Percentiles rank a stretch among this genome's conserved stretches.
phyloP scores from a whole-genome alignment of 306 rosid species.

The Prunus persica region DNA sequence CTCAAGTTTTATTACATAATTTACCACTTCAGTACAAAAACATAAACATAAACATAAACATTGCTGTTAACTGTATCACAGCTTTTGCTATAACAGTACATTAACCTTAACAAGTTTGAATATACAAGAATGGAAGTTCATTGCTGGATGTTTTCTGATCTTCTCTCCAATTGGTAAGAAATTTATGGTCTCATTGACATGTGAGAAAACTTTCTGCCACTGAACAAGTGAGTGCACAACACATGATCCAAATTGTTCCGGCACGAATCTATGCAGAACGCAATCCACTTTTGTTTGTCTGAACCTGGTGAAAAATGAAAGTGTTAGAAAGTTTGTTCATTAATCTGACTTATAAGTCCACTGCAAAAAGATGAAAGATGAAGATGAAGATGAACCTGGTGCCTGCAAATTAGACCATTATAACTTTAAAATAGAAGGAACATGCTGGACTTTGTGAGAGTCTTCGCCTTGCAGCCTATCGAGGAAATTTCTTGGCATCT shows the following conservation, averaged over 20 bases:
- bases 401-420: background rate
- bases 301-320: background rate
- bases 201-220: too few species aligned
- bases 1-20: background rate
- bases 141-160: background rate
- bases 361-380: background rate
- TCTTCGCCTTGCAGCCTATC: slow-evolving; percentile 8
- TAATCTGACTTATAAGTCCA: background rate
- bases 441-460: slow-evolving; percentile 12
- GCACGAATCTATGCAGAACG: background rate
- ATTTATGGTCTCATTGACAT: too few species aligned
- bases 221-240: background rate
- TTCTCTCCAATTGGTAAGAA: background rate
- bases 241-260: background rate
- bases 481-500: background rate
- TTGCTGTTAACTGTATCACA: too few species aligned
- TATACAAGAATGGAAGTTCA: background rate
- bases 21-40: background rate
- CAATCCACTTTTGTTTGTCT: too few species aligned
- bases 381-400: slow-evolving; percentile 1
- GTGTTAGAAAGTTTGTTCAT: background rate
- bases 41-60: too few species aligned
- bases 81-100: background rate
- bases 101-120: background rate
- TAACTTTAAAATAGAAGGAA: background rate